Conservation (phyloP, 2,329 filamentous ascomycete genomes). For the Tolypocladium endophyticum region DNA sequence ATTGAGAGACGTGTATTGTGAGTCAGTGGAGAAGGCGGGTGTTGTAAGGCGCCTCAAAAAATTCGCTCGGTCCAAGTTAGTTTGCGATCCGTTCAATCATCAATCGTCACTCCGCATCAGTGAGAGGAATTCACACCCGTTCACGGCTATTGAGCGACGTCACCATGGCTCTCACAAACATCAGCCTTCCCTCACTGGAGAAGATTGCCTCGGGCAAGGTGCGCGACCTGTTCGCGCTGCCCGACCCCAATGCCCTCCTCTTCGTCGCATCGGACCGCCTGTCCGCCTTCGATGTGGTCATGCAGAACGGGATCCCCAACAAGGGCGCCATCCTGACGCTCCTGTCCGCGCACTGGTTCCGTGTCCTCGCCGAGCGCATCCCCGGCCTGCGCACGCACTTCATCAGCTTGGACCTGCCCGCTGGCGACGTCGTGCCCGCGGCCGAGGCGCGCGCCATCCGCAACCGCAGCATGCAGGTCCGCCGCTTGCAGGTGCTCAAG, state of each 20-base stretch:
- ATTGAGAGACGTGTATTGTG: background rate
- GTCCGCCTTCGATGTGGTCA: slow-evolving; percentile 88
- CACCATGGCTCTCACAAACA: slow-evolving; percentile 14
- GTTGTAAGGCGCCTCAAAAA: background rate
- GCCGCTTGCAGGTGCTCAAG: slow-evolving; percentile 28
- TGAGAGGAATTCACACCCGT: background rate
- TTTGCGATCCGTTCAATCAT: background rate
- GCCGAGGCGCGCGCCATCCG: slow-evolving; percentile 42
- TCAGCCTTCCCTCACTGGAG: slow-evolving; percentile 20
- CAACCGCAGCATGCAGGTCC: slow-evolving; percentile 67
- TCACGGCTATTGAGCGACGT: background rate
- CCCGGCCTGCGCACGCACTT: slow-evolving; percentile 43
- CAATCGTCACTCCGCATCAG: background rate
- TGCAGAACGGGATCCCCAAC: slow-evolving; percentile 54
- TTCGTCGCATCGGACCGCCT: slow-evolving; percentile 86
- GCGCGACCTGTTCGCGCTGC: slow-evolving; percentile 67
- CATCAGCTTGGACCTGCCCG: slow-evolving; percentile 31
- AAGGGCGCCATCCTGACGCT: slow-evolving; percentile 43
- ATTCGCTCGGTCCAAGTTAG: background rate
- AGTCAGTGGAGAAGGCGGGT: background rate
- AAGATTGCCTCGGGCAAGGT: slow-evolving; percentile 51
- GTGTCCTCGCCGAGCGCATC: slow-evolving; percentile 30
- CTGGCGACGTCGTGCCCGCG: slow-evolving; percentile 15
- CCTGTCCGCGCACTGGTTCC: slow-evolving; percentile 42
- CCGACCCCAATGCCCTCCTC: slow-evolving; percentile 53